Conservation (phyloP, 257 asterid species). For the Forsythia viridissima region DNA sequence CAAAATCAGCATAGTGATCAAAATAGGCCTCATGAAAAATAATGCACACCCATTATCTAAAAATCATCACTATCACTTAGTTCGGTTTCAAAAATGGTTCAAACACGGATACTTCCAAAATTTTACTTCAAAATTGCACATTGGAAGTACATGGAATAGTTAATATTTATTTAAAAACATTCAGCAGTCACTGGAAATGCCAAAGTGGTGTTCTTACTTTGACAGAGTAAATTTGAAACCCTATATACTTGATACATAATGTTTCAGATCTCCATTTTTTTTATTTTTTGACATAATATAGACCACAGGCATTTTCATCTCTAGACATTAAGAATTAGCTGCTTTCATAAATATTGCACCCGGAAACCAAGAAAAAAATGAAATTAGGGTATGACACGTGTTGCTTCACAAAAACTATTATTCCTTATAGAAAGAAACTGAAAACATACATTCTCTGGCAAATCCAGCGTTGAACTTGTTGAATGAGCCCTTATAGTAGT, state of each 20-base stretch:
- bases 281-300: too few relatives aligned
- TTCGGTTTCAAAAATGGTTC: not conserved
- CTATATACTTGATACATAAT: too few relatives aligned
- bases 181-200: too few relatives aligned
- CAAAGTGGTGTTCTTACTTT: too few relatives aligned
- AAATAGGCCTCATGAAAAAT: not conserved
- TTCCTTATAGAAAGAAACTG: not conserved
- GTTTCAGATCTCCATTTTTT: not conserved
- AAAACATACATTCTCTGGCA: not conserved
- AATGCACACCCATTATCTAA: too few relatives aligned
- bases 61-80: too few relatives aligned
- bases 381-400: not conserved
- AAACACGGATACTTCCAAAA: not conserved
- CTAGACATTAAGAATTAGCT: not conserved
- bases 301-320: not conserved
- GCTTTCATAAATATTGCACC: not conserved
- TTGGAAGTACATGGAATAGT: not conserved
- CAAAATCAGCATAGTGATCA: not conserved
- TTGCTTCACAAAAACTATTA: not conserved
- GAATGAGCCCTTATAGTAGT: not conserved
- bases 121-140: not conserved
- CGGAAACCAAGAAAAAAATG: not conserved
- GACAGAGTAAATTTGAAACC: too few relatives aligned
- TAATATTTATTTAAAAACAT: too few relatives aligned
- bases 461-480: not conserved